phyloP scores from a whole-genome alignment of 768 basidiomycete species.

The Russula griseocarnosa region DNA sequence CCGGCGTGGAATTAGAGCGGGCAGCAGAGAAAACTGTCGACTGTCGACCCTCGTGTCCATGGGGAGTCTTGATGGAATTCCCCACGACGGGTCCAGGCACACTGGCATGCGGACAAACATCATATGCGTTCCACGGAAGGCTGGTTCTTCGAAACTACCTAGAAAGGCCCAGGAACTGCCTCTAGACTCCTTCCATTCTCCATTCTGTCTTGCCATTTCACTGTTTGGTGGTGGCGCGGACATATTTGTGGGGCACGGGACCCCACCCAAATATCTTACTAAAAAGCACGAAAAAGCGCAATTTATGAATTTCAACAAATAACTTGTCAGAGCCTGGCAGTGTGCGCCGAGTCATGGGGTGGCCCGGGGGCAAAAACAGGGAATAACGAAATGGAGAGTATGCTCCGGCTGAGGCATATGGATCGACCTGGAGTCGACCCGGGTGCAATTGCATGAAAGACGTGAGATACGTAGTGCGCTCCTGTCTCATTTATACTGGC shows the following conservation, averaged over 20 bases:
- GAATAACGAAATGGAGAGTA: not conserved
- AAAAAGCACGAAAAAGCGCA: not conserved
- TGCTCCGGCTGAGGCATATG: not conserved
- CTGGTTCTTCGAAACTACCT: constrained; percentile 7
- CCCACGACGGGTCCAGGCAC: not conserved
- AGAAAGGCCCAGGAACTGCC: not conserved
- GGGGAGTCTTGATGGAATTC: not conserved
- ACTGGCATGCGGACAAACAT: not conserved
- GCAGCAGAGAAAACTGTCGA: no score
- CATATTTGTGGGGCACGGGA: not conserved
- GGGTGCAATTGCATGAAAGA: not conserved
- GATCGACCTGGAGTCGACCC: not conserved
- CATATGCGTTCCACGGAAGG: not conserved
- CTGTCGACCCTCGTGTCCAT: not conserved
- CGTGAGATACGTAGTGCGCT: not conserved
- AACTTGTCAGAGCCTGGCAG: not conserved
- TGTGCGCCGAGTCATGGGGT: not conserved
- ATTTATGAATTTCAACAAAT: not conserved
- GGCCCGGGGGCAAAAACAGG: not conserved
- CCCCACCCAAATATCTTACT: not conserved
- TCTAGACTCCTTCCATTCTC: not conserved
- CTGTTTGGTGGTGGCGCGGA: not conserved
- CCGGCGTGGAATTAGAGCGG: no score
- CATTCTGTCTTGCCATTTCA: not conserved
- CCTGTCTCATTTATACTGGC: not conserved